Evolutionary conservation across 345 rosid genomes (phyloP), one percentile per base, ranked within the genome.

Genomic region (Hibiscus mutabilis): DNA sequence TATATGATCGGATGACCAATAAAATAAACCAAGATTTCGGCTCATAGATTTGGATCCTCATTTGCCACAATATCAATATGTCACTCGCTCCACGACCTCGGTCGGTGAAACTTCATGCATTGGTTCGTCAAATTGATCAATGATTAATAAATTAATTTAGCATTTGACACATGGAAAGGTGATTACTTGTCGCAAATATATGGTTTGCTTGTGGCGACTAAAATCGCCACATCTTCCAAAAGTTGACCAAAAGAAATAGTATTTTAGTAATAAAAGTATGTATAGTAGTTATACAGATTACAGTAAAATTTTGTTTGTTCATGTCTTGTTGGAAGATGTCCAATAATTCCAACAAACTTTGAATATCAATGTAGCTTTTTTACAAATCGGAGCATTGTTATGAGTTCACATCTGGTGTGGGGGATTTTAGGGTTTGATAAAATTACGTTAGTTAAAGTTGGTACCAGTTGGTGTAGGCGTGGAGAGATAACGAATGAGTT

Each of bases 291-390:
- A 19, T 49, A 69, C 67, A 79, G 71, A 13, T 35, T 35, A 35
- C 40, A 6, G 40, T 6, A 1, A 72, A 75, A 66, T 80, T 80
- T 83, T 68, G 83, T 85, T 83, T 73, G 85, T 82, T 80, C 75
- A 73, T 56, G 76, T 76, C 1, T 84, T 68, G 89, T 76, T 84
- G 84, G 75, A 61, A 15, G 74, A 75, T 80, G 79, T 73, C 72
- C 68, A 73, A 66, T 57, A 76, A 49, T 63, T 61, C 75, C 86
- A 85, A 78, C 89, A 82, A 87, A 82, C 86, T 79, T 87, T 85
- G 91, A 85, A 80, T 76, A 71, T 31, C 51, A 6, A n/a, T 15
- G 5, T 44, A 72, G 13, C 16, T 22, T 10, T 66, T 27, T 15
- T 25, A 46, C 31, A 60, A 60, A 29, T 14, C 21, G 62, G 16